Percentiles rank a stretch among this genome's conserved stretches.
Conservation (phyloP, 805 yeast genomes). For the Ogataea ganodermae region DNA sequence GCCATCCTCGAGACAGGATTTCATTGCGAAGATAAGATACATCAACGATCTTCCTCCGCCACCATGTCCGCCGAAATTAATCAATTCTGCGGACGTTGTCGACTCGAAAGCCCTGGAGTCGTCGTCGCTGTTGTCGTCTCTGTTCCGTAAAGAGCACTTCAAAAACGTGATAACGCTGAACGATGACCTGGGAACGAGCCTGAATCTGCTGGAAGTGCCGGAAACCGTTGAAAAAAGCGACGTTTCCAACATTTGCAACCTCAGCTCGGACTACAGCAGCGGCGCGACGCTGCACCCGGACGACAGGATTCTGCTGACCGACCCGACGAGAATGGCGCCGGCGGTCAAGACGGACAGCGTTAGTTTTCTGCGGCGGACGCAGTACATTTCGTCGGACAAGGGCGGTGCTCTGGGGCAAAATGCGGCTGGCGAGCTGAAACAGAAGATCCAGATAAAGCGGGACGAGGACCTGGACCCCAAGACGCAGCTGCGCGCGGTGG, state of each 20-base stretch:
- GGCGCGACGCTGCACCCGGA: slow-evolving; percentile 62
- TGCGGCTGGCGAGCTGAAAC: slow-evolving; percentile 23
- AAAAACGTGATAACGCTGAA: slow-evolving; percentile 59
- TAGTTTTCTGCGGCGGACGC: slow-evolving; percentile 88
- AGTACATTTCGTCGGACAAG: slow-evolving; percentile 75
- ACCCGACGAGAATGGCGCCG: slow-evolving; percentile 61
- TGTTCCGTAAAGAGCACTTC: slow-evolving; percentile 75
- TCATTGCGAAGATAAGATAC: slow-evolving; percentile 80
- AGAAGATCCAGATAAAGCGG: slow-evolving; percentile 29
- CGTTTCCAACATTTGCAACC: slow-evolving; percentile 33
- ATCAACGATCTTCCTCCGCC: slow-evolving; percentile 92
- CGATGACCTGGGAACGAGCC: slow-evolving; percentile 68
- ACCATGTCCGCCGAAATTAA: slow-evolving; percentile 82
- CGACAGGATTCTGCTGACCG: slow-evolving; percentile 75
- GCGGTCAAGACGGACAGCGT: slow-evolving; percentile 40
- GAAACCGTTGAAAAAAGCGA: slow-evolving; percentile 60
- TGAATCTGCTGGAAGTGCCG: slow-evolving; percentile 68
- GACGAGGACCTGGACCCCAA: slow-evolving; percentile 55
- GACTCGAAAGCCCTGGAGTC: slow-evolving; percentile 45
- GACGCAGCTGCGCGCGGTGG: slow-evolving; percentile 67
- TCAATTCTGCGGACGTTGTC: slow-evolving; percentile 46
- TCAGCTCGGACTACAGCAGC: slow-evolving; percentile 25
- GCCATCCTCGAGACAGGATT: slow-evolving; percentile 56
- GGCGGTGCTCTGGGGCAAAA: slow-evolving; percentile 23
- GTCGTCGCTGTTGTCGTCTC: slow-evolving; percentile 62